Evolutionary conservation across 2,329 filamentous ascomycete species (phyloP), one percentile per base, ranked within the genome.

Genomic region (Epichloe coenophiala): DNA sequence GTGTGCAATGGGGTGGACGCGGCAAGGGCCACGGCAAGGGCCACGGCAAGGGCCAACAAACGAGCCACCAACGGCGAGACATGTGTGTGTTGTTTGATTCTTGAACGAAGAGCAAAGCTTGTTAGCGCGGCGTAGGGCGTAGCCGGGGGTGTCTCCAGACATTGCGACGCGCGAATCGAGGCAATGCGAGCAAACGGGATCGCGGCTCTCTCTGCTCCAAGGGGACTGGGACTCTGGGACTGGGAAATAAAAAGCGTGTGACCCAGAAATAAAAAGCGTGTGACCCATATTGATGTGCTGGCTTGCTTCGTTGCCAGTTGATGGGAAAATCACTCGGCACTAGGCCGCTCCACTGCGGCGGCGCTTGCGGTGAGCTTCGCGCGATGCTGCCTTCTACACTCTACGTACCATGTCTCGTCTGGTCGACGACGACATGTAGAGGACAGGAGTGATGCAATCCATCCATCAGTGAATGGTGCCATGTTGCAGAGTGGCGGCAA

Each of bases 231-330:
- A 17, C 17, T 17, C 17, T 17, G 19, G 11, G 8, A 45, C 17
- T 31, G 27, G 5, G 31, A 41, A 44, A 38, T 27, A 35, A 45
- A 45, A 31, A 45, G 41, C 76, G 76, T 79, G 77, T 77, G 78
- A 80, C 78, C 78, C 77, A 79, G n/a, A n/a, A 19, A 38, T 27
- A 35, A 45, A 45, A 31, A 45, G 41, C 76, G 76, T 79, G 77
- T 77, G 78, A 80, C 78, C 78, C 77, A 79, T 80, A 71, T 74
- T 86, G 87, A 89, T 94, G 88, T 85, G 88, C 77, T 94, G 88
- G 88, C 88, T 83, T 83, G 74, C 75, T 76, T 84, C 76, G 76
- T 81, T 78, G 78, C 86, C 86, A 91, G 83, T 90, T 81, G 77
- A 82, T 80, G 54, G 15, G 50, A 73, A 74, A 77, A 70, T 68